Evolutionary conservation across 148 eudicot genomes (phyloP), one percentile per base, ranked within the genome.

Genomic region (Oxyria digyna): DNA sequence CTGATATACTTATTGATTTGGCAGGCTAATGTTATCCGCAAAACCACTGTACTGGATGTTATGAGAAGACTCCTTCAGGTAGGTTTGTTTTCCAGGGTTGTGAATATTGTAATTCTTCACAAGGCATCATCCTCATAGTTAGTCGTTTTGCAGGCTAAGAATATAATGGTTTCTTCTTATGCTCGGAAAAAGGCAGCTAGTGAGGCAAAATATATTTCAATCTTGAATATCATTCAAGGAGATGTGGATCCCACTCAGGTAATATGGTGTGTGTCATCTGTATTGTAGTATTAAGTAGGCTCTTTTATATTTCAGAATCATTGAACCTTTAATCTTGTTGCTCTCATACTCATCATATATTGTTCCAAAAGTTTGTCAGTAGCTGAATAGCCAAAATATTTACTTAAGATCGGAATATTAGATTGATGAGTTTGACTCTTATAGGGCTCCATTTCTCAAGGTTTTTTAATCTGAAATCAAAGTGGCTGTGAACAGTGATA

Each of bases 181-280:
- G 94, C 97, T 71, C 89, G 91, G 76, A 88, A 89, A 9, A 95
- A 91, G 78, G 97, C 88, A 83, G 99, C 99, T 67, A 91, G 97
- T 80, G 93, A 87, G 83, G 92, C 99, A 62, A 95, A 95, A 75
- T 95, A 91, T 75, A 95, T 95, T 74, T 95, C 99, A 31, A 95
- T 95, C 77, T 77, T 95, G 40, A 95, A 95, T 76, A 95, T 95
- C 32, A 95, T 95, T 65, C 99, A 95, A 73, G 97, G 99, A 41
- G 99, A 95, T 81, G 99, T 95, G 35, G 99, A 95, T 75, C 97
- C 99, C 73, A 95, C 99, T 20, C 97, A 95, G 99, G 99, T 88
- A 79, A 75, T 32, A 21, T 63, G 29, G 41, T 33, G 38, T 7
- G 15, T 31, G 31, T 63, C 38, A 31, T 32, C 15, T n/a, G 67